phyloP scores from a whole-genome alignment of 2,329 filamentous ascomycete species.

The Pestalotiopsis sp. region DNA sequence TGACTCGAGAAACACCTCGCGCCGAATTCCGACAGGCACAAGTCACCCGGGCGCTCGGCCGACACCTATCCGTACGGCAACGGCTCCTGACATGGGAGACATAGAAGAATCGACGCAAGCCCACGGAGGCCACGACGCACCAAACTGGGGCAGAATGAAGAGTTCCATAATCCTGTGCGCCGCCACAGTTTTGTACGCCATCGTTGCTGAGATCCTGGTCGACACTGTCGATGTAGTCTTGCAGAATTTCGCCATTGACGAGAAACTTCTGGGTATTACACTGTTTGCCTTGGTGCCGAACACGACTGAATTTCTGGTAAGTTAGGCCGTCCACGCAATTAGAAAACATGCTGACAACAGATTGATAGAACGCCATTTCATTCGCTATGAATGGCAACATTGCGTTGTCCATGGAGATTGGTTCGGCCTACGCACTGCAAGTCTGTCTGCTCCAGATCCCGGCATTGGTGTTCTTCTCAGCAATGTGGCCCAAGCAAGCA shows the following conservation, averaged over 20 bases:
- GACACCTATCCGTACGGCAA: conserved; percentile 36
- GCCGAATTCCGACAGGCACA: conserved; percentile 38
- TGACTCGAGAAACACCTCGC: conserved; percentile 56
- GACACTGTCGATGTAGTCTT: conserved; percentile 97
- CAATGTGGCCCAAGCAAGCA: conserved; percentile 61
- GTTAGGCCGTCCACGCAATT: conserved; percentile 29
- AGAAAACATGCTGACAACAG: neutral
- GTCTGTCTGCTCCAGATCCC: conserved; percentile 95
- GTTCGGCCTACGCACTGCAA: conserved; percentile 93
- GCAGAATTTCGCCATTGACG: conserved; percentile 86
- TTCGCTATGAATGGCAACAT: conserved; percentile 99
- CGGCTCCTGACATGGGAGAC: conserved; percentile 49
- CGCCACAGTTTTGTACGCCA: conserved; percentile 89
- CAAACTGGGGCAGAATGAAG: conserved; percentile 94
- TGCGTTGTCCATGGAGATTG: conserved; percentile 97
- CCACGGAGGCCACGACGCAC: conserved; percentile 89
- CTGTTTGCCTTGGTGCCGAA: conserved; percentile 96
- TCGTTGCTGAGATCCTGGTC: conserved; percentile 95
- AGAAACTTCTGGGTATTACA: conserved; percentile 96
- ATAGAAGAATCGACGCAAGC: conserved; percentile 40
- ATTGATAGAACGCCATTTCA: conserved; percentile 83
- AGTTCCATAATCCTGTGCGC: conserved; percentile 85
- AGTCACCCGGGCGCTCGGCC: conserved; percentile 27
- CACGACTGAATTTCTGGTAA: conserved; percentile 93
- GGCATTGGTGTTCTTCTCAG: conserved; percentile 88